Evolutionary conservation across 306 rosid genomes (phyloP).

Genomic region (Morella rubra): DNA sequence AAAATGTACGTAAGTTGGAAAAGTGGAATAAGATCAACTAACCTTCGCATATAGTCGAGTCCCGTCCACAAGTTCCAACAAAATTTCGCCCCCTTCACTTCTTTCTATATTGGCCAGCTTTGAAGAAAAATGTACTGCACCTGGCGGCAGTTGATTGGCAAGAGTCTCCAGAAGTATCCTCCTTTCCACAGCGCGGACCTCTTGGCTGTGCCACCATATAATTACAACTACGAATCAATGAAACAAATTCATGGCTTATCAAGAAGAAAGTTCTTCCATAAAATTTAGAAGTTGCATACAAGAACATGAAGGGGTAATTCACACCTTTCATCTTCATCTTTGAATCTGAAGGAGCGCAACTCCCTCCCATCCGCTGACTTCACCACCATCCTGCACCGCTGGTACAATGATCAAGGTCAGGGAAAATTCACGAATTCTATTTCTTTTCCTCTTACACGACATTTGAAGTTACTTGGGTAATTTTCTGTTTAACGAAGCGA

Average conservation of each 20-base stretch:
- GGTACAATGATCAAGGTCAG: conserved; percentile 53
- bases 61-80: conserved; percentile 67
- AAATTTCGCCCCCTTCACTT: conserved; percentile 45
- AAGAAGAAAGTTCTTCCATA: neutral
- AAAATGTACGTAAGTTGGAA: neutral
- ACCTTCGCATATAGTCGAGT: conserved; percentile 74
- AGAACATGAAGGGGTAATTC: neutral
- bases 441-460: neutral
- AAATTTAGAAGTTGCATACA: neutral
- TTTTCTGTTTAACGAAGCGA: neutral
- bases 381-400: conserved; percentile 86
- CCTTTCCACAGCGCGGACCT: conserved; percentile 89
- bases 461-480: neutral
- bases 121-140: conserved; percentile 63
- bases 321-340: conserved; percentile 76
- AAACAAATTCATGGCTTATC: neutral
- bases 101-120: conserved; percentile 56
- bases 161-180: conserved; percentile 79
- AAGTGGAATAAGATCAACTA: neutral
- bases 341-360: conserved; percentile 76
- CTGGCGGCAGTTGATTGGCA: conserved; percentile 55
- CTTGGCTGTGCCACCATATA: conserved; percentile 60
- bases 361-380: conserved; percentile 74
- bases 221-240: neutral
- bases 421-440: neutral